These are phyloP conservation scores for Macrolepiota albuminosa DNA, from an alignment of 768 basidiomycete genomes.

Conservation along the genomic window DNA sequence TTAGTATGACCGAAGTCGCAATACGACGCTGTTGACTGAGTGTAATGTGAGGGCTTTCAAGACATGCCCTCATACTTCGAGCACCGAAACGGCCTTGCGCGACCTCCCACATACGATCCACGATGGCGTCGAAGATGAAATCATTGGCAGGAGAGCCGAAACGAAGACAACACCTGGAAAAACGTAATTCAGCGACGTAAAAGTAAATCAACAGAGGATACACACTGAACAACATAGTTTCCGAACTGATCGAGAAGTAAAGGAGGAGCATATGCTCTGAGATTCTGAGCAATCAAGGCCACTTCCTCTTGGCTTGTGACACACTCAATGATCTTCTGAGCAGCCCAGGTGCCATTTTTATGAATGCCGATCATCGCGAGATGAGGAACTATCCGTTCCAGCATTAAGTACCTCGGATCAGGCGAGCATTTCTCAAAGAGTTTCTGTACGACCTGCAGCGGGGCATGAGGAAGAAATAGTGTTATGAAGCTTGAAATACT, in stretches of 20 bases:
- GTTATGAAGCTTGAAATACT: conserved; percentile 16
- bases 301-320: conserved; percentile 86
- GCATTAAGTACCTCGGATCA: conserved; percentile 77
- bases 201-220: conserved; percentile 10
- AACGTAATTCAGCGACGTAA: background rate
- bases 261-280: conserved; percentile 90
- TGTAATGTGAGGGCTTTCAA: conserved; percentile 86
- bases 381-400: conserved; percentile 90
- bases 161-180: conserved; percentile 74
- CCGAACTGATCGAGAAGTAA: conserved; percentile 92
- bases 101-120: conserved; percentile 97
- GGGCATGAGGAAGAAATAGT: conserved; percentile 5
- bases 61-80: conserved; percentile 94
- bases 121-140: conserved; percentile 97
- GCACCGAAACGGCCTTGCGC: conserved; percentile 98
- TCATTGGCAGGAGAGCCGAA: conserved; percentile 89
- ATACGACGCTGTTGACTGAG: conserved; percentile 92
- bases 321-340: conserved; percentile 98
- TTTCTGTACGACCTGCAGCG: conserved; percentile 84
- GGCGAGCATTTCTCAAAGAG: conserved; percentile 88
- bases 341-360: conserved; percentile 99
- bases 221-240: conserved; percentile 90
- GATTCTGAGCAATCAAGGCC: conserved; percentile 74
- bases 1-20: conserved; percentile 90
- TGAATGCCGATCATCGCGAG: conserved; percentile 97